A percentile compares a stretch with the other conserved stretches of the same genome.
phyloP scores from a whole-genome alignment of 2,329 filamentous ascomycete species.

The Lachnum nothofagi region DNA sequence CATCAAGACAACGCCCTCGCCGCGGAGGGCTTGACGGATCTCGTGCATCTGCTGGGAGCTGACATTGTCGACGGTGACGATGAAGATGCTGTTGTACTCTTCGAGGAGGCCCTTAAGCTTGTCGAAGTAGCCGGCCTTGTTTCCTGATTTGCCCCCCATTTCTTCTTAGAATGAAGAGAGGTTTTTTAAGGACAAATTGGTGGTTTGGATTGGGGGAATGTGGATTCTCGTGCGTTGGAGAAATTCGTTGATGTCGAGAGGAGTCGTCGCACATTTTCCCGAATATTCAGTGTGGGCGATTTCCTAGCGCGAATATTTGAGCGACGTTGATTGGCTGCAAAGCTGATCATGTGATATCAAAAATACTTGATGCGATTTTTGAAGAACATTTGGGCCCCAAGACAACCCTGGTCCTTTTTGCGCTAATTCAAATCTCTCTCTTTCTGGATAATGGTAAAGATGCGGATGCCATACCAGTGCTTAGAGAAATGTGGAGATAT shows the following conservation, averaged over 20 bases:
- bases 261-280: neutral
- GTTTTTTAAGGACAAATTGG: slow-evolving; percentile 86
- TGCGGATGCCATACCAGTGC: slow-evolving; percentile 60
- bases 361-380: neutral
- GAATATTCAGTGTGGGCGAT: slow-evolving; percentile 9
- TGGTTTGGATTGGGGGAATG: slow-evolving; percentile 20
- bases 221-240: too few species aligned
- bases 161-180: slow-evolving; percentile 95
- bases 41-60: slow-evolving; percentile 99
- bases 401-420: neutral
- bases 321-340: neutral
- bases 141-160: slow-evolving; percentile 95
- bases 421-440: neutral
- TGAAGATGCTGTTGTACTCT: slow-evolving; percentile 96
- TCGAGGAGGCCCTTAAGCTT: slow-evolving; percentile 98
- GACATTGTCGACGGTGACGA: slow-evolving; percentile 98
- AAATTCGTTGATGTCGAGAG: slow-evolving; percentile 10
- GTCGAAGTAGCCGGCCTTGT: slow-evolving; percentile 98
- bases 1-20: slow-evolving; percentile 93
- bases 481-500: slow-evolving; percentile 50
- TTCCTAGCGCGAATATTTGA: neutral
- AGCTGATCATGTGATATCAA: neutral
- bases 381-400: neutral
- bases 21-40: slow-evolving; percentile 88
- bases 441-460: slow-evolving; percentile 24